phyloP scores from a whole-genome alignment of 306 rosid species.

The Cucurbita moschata region DNA sequence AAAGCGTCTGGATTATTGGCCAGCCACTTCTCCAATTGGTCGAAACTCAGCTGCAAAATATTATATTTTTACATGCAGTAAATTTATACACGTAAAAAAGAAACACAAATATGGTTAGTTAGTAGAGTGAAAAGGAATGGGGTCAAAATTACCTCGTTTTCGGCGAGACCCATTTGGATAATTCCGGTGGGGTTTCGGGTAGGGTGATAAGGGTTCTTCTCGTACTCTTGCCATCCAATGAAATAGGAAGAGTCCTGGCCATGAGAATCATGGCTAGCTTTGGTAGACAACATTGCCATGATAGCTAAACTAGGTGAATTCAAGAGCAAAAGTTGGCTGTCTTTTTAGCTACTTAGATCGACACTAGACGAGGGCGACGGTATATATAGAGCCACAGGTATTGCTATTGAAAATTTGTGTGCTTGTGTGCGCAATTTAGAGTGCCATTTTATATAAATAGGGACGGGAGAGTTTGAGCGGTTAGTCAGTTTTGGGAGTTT shows the following conservation, averaged over 20 bases:
- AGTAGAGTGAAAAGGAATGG: too few species aligned
- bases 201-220: conserved; percentile 61
- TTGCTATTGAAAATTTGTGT: not conserved
- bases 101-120: too few species aligned
- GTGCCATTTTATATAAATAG: not conserved
- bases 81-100: too few species aligned
- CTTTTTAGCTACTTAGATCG: not conserved
- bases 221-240: conserved; percentile 64
- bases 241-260: conserved; percentile 80
- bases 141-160: conserved; percentile 40
- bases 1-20: conserved; percentile 34
- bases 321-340: too few species aligned
- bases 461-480: not conserved
- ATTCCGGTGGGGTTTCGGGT: conserved; percentile 52
- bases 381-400: not conserved
- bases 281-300: conserved; percentile 41
- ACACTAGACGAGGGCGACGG: not conserved
- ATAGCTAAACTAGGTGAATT: not conserved
- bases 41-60: conserved; percentile 52
- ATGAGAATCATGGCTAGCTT: conserved; percentile 43
- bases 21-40: conserved; percentile 56
- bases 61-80: too few species aligned
- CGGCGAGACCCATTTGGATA: conserved; percentile 95
- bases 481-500: not conserved
- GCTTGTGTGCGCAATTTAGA: not conserved